phyloP scores from a whole-genome alignment of 208 protist genomes.

The Jaenimonas drosophilae region DNA sequence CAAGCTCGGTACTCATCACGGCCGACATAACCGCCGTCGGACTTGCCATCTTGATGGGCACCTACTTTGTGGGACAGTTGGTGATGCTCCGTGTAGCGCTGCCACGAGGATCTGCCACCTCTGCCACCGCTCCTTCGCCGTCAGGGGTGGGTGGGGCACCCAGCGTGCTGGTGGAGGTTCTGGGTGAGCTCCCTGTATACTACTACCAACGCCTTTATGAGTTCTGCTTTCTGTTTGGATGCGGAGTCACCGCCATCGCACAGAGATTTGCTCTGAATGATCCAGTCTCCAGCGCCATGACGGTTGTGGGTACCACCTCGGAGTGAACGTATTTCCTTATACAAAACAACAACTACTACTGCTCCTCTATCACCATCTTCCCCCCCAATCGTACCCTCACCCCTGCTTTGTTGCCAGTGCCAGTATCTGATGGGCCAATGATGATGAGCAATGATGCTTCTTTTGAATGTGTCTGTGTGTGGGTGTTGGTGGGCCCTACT shows the following conservation, averaged over 20 bases:
- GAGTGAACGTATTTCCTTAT: neutral
- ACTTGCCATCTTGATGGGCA: slow-evolving; percentile 52
- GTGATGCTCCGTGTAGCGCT: slow-evolving; percentile 53
- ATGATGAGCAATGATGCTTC: too few relatives aligned
- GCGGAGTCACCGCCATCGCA: slow-evolving; percentile 19
- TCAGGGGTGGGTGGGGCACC: too few relatives aligned
- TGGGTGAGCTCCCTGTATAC: slow-evolving; percentile 37
- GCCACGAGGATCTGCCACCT: slow-evolving; percentile 1
- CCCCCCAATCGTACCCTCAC: too few relatives aligned
- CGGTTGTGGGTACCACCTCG: slow-evolving; percentile 5
- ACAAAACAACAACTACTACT: neutral
- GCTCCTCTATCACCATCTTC: too few relatives aligned
- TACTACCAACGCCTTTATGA: slow-evolving; percentile 69
- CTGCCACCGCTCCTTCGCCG: neutral
- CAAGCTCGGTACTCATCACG: slow-evolving; percentile 28
- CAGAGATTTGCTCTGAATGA: slow-evolving; percentile 24
- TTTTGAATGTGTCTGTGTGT: too few relatives aligned
- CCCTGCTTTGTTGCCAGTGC: too few relatives aligned
- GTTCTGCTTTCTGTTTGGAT: slow-evolving; percentile 41
- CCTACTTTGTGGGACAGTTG: slow-evolving; percentile 68
- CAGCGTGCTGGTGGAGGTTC: slow-evolving; percentile 25
- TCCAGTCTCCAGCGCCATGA: slow-evolving; percentile 12
- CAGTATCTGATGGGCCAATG: too few relatives aligned
- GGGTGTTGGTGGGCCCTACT: too few relatives aligned
- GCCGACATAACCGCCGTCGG: slow-evolving; percentile 48